Base-by-base conservation (phyloP, 306 rosid genomes). In the Trifolium dubium region DNA sequence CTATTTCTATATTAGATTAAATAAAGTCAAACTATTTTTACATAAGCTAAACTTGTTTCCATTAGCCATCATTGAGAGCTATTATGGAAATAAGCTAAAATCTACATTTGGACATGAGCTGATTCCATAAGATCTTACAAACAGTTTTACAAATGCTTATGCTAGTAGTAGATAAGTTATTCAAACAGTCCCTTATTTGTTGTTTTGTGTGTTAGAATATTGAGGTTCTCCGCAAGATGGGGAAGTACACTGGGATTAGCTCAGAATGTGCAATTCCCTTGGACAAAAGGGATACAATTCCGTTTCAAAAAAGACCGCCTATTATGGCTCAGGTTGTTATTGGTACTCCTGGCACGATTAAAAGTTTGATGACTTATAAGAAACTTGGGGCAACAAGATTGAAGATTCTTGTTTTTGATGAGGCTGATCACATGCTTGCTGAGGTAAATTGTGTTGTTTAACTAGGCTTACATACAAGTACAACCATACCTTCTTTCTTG, bases 331-430 rank as follows among this genome's bases (percentile, higher is more conserved):
- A 91, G 61, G 85, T 93, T 23, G 90, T 93, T 53, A 88, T 93
- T n/a, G 98, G 98, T 23, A 93, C 98, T 10, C 97, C 98, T 47
- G 98, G 98, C 35, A 93, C 98, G 0, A 79, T 93, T 5, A 89
- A 85, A 85, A 91, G 67, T 77, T 89, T 86, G 89, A 88, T 93
- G 82, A 50, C 83, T 5, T 9, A 5, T 5, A 85, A 82, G 85
- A 93, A 89, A 75, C 79, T 93, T 44, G 86, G 86, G 46, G 77
- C 64, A 12, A 60, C 71, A 32, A 44, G 53, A 18, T 74, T 93
- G 72, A 88, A 77, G 86, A 87, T 93, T 74, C 97, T 93, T 40
- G 98, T 93, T 64, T 91, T 93, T 9, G 97, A 93, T 13, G 98
- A 93, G 82, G 98, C 98, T 39, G 98, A 93, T 86, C 97, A 91